A percentile compares a stretch with the other conserved stretches of the same genome.
These are phyloP conservation scores for Jamesozyma piceae DNA, from an alignment of 805 yeast species.

Conservation along the genomic window DNA sequence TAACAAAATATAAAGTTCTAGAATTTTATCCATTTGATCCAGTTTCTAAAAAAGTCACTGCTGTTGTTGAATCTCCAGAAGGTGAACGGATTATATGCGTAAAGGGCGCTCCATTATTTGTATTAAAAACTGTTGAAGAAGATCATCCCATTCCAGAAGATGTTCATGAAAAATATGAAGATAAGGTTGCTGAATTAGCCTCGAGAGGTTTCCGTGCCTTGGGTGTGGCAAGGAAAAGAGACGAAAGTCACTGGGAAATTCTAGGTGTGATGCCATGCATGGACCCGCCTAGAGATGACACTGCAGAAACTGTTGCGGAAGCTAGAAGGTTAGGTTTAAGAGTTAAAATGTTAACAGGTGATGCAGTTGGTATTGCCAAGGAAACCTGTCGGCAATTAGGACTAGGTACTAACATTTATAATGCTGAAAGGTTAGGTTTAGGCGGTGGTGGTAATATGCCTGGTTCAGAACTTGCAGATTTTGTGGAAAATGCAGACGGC, in stretches of 20 bases:
- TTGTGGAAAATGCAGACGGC: constrained; percentile 96
- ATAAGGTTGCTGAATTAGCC: constrained; percentile 95
- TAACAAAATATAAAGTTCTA: constrained; percentile 86
- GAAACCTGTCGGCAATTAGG: constrained; percentile 97
- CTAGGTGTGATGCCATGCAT: constrained; percentile 97
- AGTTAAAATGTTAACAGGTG: constrained; percentile 97
- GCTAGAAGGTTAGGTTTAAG: constrained; percentile 86
- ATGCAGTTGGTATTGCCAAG: constrained; percentile 97
- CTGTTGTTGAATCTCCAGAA: constrained; percentile 89
- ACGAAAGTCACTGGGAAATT: constrained; percentile 96
- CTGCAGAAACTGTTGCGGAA: constrained; percentile 87
- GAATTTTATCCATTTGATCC: constrained; percentile 98
- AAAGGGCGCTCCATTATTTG: constrained; percentile 97
- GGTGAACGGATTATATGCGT: constrained; percentile 92
- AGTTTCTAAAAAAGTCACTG: constrained; percentile 92
- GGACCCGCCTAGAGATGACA: constrained; percentile 98
- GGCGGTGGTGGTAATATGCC: constrained; percentile 94
- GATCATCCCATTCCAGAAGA: constrained; percentile 94
- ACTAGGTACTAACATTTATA: constrained; percentile 89
- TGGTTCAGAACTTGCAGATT: constrained; percentile 95
- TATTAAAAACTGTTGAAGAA: constrained; percentile 91
- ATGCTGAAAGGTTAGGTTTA: constrained; percentile 92
- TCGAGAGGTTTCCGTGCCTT: constrained; percentile 96
- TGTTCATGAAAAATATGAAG: constrained; percentile 85
- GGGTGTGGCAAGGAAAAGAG: constrained; percentile 98